Evolutionary conservation across 164 flowering plant genomes (phyloP).

Genomic region (Tinospora cordifolia): DNA sequence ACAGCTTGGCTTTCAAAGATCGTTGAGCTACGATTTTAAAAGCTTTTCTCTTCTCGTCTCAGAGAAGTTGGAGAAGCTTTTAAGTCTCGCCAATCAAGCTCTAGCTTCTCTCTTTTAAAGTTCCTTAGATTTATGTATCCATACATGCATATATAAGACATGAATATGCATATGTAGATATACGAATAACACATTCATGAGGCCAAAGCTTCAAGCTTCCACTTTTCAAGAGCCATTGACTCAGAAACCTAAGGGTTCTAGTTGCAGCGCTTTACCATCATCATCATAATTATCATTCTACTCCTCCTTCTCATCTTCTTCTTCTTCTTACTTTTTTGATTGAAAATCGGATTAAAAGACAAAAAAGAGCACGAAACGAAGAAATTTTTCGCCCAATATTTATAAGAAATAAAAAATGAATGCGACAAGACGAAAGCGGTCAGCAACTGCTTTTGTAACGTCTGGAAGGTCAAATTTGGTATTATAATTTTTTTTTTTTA

Average conservation of each 20-base stretch:
- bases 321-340: neutral
- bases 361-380: too few relatives aligned
- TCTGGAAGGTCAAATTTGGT: neutral
- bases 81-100: slow-evolving; percentile 5
- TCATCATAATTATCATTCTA: neutral
- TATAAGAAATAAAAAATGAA: neutral
- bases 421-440: neutral
- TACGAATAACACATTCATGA: neutral
- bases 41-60: neutral
- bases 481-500: neutral
- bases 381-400: too few relatives aligned
- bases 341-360: neutral
- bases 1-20: slow-evolving; percentile 3
- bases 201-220: neutral
- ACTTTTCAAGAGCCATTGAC: neutral
- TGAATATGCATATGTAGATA: too few relatives aligned
- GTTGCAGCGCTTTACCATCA: neutral
- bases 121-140: too few relatives aligned
- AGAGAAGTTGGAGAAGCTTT: slow-evolving; percentile 5
- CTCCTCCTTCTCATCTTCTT: neutral
- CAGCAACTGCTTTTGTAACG: neutral
- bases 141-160: too few relatives aligned
- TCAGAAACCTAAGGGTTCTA: neutral
- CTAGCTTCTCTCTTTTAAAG: neutral
- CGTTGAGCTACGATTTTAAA: too few relatives aligned